A percentile compares a stretch with the other conserved stretches of the same genome.
Conservation (phyloP, 805 yeast species). For the Dipodascopsis tothii region DNA sequence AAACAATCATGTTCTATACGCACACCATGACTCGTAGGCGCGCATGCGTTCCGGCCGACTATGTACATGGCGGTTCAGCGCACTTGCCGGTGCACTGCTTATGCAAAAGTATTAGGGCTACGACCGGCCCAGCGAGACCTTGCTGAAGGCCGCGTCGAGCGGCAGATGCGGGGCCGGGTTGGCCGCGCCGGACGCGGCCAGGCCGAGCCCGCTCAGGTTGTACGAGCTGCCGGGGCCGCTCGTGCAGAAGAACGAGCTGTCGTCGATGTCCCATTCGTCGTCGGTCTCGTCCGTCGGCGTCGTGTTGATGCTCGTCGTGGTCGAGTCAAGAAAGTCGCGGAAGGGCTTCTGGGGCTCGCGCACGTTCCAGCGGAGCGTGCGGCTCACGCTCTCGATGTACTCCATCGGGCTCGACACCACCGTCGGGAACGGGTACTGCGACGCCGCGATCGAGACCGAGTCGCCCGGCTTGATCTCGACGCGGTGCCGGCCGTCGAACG, state of each 20-base stretch:
- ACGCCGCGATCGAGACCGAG: slow-evolving; percentile 75
- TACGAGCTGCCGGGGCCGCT: slow-evolving; percentile 8
- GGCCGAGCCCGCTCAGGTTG: slow-evolving; percentile 9
- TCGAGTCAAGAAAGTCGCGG: slow-evolving; percentile 40
- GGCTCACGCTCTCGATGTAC: slow-evolving; percentile 73
- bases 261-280: slow-evolving; percentile 24
- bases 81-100: no score
- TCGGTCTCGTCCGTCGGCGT: slow-evolving; percentile 7
- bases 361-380: slow-evolving; percentile 88
- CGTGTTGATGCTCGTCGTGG: slow-evolving; percentile 6
- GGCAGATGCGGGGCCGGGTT: no score
- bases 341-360: slow-evolving; percentile 84
- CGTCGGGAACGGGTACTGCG: slow-evolving; percentile 91
- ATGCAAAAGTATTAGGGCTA: no score
- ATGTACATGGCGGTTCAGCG: no score
- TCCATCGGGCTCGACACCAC: slow-evolving; percentile 61
- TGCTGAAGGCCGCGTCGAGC: no score
- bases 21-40: no score
- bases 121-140: no score
- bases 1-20: no score
- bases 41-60: no score
- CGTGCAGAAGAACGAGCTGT: slow-evolving; percentile 13
- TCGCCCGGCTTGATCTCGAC: slow-evolving; percentile 77
- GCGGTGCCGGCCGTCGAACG: slow-evolving; percentile 88
- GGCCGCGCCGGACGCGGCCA: no score